phyloP scores from a whole-genome alignment of 108 stramenopile genomes.

The Aureococcus anophagefferens region DNA sequence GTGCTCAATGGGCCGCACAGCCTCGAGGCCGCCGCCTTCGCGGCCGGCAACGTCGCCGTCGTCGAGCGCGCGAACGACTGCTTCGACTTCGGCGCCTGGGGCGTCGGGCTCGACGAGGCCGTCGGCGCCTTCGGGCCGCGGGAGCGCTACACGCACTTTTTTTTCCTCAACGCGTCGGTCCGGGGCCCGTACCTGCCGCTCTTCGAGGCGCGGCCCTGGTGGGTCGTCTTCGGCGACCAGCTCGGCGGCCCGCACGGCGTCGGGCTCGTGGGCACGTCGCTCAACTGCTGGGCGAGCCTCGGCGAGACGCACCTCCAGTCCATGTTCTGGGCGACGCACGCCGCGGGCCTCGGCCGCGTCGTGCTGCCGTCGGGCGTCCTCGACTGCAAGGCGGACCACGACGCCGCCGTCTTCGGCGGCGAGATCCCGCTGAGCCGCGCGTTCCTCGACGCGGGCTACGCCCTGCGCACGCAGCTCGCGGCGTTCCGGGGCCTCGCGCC shows the following conservation, averaged over 20 bases:
- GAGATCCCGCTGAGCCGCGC: background rate
- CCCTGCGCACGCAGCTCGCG: background rate
- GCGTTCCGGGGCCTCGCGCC: background rate
- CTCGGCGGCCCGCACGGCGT: background rate
- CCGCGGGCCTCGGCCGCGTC: background rate
- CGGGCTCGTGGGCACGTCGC: background rate
- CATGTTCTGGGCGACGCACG: background rate
- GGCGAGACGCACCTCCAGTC: background rate
- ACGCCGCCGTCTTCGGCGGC: background rate
- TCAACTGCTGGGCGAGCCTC: background rate
- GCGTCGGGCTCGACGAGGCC: background rate
- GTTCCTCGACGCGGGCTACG: background rate
- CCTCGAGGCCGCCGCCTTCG: background rate
- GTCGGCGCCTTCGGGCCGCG: too few species aligned
- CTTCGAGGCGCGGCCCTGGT: background rate
- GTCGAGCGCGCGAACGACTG: background rate
- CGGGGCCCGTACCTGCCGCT: too few species aligned
- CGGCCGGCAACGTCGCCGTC: background rate
- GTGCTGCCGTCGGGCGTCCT: background rate
- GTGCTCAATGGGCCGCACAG: background rate
- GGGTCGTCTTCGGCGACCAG: background rate
- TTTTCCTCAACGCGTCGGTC: background rate
- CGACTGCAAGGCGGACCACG: background rate
- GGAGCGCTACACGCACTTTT: background rate
- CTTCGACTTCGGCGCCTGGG: background rate